Conservation (phyloP, 257 asterid genomes). For the Solanum peruvianum region DNA sequence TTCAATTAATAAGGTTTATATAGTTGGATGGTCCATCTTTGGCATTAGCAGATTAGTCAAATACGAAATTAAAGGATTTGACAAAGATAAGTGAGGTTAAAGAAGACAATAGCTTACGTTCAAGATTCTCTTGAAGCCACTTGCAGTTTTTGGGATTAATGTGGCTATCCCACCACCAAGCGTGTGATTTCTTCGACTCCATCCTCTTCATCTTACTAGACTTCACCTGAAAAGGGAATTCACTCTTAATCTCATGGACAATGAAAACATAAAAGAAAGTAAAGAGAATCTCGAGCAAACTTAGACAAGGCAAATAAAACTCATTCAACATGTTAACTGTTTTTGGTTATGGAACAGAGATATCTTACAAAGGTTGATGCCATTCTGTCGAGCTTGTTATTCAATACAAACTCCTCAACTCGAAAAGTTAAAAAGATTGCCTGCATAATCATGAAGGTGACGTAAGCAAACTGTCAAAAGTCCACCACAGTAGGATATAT, state of each 20-base stretch:
- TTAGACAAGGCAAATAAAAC: background rate
- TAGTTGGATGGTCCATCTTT: background rate
- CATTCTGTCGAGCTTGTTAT: slow-evolving; percentile 11
- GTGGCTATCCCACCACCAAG: slow-evolving; percentile 98
- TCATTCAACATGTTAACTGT: background rate
- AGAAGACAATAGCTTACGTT: slow-evolving; percentile 26
- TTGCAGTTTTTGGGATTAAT: slow-evolving; percentile 67
- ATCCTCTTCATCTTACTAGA: slow-evolving; percentile 36
- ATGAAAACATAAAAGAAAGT: background rate
- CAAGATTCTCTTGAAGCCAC: slow-evolving; percentile 89
- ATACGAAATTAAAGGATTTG: background rate
- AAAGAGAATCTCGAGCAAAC: background rate
- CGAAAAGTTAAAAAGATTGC: background rate
- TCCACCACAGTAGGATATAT: background rate
- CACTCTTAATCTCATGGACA: background rate
- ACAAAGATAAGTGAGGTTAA: background rate
- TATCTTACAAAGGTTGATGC: slow-evolving; percentile 32
- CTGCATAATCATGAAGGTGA: background rate
- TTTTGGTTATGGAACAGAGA: background rate
- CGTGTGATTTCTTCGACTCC: slow-evolving; percentile 60
- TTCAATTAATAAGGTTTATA: background rate
- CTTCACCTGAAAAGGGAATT: slow-evolving; percentile 28
- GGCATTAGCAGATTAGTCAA: background rate
- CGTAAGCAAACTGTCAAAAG: background rate
- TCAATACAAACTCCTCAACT: background rate